A percentile compares a stretch with the other conserved stretches of the same genome.
These are phyloP conservation scores for Lachnellula subtilissima DNA, from an alignment of 2,329 filamentous ascomycete species.

Conservation along the genomic window DNA sequence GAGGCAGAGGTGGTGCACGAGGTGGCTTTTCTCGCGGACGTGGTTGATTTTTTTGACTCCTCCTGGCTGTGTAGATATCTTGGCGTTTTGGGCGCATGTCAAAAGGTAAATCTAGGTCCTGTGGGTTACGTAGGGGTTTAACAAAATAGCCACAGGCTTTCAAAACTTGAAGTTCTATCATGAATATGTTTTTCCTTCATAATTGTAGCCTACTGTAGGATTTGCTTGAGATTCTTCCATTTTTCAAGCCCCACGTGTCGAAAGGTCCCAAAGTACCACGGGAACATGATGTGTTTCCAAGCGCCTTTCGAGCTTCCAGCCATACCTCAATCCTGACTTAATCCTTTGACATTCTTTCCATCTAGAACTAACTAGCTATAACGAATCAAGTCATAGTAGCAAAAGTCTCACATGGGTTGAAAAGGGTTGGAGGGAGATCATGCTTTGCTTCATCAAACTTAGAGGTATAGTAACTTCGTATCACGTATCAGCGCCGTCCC, in stretches of 20 bases:
- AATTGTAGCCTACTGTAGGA: too few species aligned
- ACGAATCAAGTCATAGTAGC: background rate
- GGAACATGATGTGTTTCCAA: too few species aligned
- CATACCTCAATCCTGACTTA: too few species aligned
- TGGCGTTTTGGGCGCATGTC: constrained; percentile 24
- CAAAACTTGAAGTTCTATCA: background rate
- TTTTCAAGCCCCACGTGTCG: background rate
- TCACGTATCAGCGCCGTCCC: background rate
- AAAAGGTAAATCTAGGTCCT: constrained; percentile 10
- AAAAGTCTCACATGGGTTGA: too few species aligned
- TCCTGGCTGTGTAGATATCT: constrained; percentile 20
- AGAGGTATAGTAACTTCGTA: background rate
- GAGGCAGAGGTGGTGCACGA: constrained; percentile 29
- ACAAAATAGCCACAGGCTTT: constrained; percentile 4
- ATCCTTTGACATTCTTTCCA: too few species aligned
- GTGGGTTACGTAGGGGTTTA: constrained; percentile 7
- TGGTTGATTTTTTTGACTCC: constrained; percentile 12
- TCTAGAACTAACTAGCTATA: background rate
- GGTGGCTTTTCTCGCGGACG: constrained; percentile 31
- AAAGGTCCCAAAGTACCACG: too few species aligned
- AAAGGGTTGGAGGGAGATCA: background rate
- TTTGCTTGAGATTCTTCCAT: background rate
- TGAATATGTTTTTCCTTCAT: background rate
- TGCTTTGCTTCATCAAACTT: background rate
- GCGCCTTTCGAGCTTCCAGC: too few species aligned